A percentile compares a stretch with the other conserved stretches of the same genome.
Evolutionary conservation across 2,329 filamentous ascomycete genomes (phyloP).

Genomic region (Ceratocystis albifundus): DNA sequence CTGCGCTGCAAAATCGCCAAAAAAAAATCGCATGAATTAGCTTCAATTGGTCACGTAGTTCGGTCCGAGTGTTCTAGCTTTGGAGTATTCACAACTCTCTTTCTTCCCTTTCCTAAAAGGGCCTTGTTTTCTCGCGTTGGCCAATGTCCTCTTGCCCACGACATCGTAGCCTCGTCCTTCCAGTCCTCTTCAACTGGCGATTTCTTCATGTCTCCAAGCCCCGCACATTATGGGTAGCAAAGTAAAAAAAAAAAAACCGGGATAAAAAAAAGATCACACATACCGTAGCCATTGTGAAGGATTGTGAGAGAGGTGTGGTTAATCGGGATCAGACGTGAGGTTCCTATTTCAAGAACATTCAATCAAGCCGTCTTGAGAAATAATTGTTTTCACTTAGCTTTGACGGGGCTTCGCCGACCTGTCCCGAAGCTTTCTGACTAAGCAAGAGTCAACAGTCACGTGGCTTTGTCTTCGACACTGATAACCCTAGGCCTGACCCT

Average conservation of each 20-base stretch:
- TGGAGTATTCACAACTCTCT: too few relatives aligned
- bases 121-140: too few relatives aligned
- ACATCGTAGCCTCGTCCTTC: too few relatives aligned
- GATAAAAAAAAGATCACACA: slow-evolving; percentile 32
- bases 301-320: slow-evolving; percentile 36
- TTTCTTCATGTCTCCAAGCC: too few relatives aligned
- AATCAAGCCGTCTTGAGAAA: slow-evolving; percentile 14
- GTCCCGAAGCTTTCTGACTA: slow-evolving; percentile 22
- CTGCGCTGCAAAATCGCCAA: slow-evolving; percentile 57
- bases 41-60: not conserved
- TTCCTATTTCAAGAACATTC: slow-evolving; percentile 18
- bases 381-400: slow-evolving; percentile 22
- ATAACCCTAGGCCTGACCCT: not conserved
- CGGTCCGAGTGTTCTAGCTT: too few relatives aligned
- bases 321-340: slow-evolving; percentile 37
- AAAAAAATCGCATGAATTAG: slow-evolving; percentile 8
- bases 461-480: not conserved
- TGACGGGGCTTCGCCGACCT: slow-evolving; percentile 21
- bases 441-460: slow-evolving; percentile 11
- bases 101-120: too few relatives aligned
- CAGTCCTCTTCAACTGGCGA: too few relatives aligned
- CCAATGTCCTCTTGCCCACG: too few relatives aligned
- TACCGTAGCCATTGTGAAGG: slow-evolving; percentile 58
- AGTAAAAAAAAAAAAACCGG: not conserved
- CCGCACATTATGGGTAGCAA: not conserved